Percentiles rank a stretch among this genome's conserved stretches.
Conservation (phyloP, 495 filamentous ascomycete species). For the Thermothielavioides terrestris region DNA sequence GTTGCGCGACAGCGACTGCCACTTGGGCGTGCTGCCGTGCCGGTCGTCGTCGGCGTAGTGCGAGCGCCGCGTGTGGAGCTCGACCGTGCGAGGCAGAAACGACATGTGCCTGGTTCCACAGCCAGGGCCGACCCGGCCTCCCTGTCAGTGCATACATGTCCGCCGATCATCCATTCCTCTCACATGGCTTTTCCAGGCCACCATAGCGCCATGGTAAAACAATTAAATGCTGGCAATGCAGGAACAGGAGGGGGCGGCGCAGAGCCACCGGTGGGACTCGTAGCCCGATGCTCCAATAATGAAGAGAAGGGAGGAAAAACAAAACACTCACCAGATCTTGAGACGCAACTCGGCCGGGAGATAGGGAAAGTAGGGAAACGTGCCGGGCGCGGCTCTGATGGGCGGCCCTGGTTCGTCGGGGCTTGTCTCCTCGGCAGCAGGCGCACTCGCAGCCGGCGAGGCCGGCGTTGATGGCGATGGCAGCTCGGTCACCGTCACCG, state of each 20-base stretch:
- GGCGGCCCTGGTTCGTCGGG: not conserved
- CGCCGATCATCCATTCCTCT: not conserved
- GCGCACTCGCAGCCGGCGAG: not conserved
- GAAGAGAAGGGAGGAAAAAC: too few relatives aligned
- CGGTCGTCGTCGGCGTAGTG: constrained; percentile 19
- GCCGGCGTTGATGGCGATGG: not conserved
- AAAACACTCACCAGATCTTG: constrained; percentile 22
- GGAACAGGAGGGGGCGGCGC: not conserved
- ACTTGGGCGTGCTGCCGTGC: constrained; percentile 6
- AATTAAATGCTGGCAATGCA: not conserved
- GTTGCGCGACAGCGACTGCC: constrained; percentile 27
- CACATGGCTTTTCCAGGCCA: too few relatives aligned
- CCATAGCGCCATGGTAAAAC: too few relatives aligned
- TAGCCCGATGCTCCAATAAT: not conserved
- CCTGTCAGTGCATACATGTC: constrained; percentile 3
- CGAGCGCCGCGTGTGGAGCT: constrained; percentile 22
- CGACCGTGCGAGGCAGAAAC: constrained; percentile 27
- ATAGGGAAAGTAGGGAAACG: constrained; percentile 25
- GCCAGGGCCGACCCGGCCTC: too few relatives aligned
- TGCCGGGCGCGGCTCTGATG: not conserved
- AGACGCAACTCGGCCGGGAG: constrained; percentile 32
- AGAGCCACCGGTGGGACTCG: too few relatives aligned
- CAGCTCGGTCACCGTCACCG: constrained; percentile 1
- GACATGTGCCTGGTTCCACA: constrained; percentile 13
- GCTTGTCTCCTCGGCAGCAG: not conserved